Base-by-base conservation (phyloP, 371 early-diverging fungal species). In the Dichotomocladium elegans region DNA sequence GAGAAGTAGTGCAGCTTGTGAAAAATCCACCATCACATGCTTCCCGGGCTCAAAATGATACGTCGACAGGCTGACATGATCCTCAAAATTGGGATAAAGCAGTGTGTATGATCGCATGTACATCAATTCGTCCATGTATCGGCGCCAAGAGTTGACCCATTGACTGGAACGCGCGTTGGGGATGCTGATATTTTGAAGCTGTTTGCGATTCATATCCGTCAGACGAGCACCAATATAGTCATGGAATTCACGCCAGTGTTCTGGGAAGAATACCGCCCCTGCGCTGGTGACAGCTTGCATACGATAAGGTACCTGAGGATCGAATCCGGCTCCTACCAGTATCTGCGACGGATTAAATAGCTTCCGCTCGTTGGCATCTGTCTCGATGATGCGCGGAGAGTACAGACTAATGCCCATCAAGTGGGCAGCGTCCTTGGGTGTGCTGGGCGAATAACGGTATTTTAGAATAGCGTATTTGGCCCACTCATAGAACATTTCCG, bases 201-300 rank as follows among this genome's bases (percentile, higher is more conserved):
- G 65, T 10, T 64, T 63, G 31, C 51, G 53, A 29, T 58, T 59
- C 19, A 64, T 64, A 60, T 82, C 83, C 30, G 76, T 55, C 37
- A 78, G 44, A n/a, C 82, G 66, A 10, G 77, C 77, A 2, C 80
- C 74, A 12, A 83, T 70, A 55, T 81, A 82, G 47, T 82, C 80
- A 42, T 83, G 86, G 55, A 82, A 85, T 52, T 85, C 84, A 28
- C 80, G 67, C 86, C 86, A 85, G 31, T 81, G 74, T 37, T 85
- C 83, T 1, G 86, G 86, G 52, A 85, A 85, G 47, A 75, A 85
- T 3, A 83, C 66, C 2, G 82, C 78, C 10, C 85, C 83, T 47
- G 72, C 70, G 47, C 61, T 66, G 33, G 72, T 70, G 3, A 78
- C 80, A 2, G 77, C 55, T 55, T 85, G 86, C 55, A 76, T 64